Percentiles rank a stretch among this genome's conserved stretches.
Evolutionary conservation across 2,329 filamentous ascomycete genomes (phyloP).

Genomic region (Cryphonectria parasitica): DNA sequence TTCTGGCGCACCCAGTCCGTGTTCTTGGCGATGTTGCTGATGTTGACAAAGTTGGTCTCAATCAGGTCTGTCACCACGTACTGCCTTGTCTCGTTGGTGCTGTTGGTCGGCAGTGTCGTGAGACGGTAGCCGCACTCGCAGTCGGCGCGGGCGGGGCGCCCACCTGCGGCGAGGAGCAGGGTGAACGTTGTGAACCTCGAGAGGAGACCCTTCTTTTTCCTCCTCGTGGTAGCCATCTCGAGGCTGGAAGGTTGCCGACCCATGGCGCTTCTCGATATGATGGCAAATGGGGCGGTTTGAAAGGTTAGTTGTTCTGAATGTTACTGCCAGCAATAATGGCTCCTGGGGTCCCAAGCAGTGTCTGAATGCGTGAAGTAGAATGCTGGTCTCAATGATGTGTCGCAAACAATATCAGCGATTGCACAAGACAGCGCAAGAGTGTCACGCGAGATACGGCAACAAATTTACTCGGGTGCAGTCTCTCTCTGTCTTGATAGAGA

Average conservation of each 20-base stretch:
- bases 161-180: slow-evolving; percentile 17
- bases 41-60: slow-evolving; percentile 72
- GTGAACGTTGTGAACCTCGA: slow-evolving; percentile 26
- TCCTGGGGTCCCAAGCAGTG: not conserved
- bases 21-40: slow-evolving; percentile 51
- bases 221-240: not conserved
- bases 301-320: not conserved
- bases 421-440: slow-evolving; percentile 9
- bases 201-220: not conserved
- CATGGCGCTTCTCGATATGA: not conserved
- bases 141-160: slow-evolving; percentile 42
- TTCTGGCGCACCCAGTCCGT: slow-evolving; percentile 68
- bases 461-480: not conserved
- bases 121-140: slow-evolving; percentile 77
- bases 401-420: not conserved
- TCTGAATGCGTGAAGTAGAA: no score
- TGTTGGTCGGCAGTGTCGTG: slow-evolving; percentile 52
- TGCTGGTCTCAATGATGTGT: not conserved
- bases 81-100: slow-evolving; percentile 42
- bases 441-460: not conserved
- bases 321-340: not conserved
- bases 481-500: no score
- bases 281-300: not conserved
- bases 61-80: slow-evolving; percentile 68
- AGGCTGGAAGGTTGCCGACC: no score